Evolutionary conservation across 805 yeast species (phyloP).

Genomic region (Pichia manshurica): DNA sequence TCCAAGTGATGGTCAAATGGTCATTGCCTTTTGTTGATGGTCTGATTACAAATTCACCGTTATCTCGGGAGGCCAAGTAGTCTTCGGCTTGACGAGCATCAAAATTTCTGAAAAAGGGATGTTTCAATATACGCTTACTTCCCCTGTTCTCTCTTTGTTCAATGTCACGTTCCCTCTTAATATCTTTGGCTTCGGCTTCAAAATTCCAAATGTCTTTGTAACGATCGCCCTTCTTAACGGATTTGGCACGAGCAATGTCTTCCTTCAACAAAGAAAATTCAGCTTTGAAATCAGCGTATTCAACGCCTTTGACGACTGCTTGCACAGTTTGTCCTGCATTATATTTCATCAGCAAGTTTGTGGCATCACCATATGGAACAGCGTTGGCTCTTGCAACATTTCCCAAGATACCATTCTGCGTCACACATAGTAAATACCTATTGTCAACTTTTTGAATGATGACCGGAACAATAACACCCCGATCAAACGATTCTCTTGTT

Average conservation of each 20-base stretch:
- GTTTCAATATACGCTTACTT: constrained; percentile 76
- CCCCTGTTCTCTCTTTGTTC: constrained; percentile 63
- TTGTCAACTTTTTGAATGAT: constrained; percentile 57
- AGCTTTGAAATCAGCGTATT: constrained; percentile 70
- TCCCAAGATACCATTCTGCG: constrained; percentile 51
- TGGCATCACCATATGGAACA: constrained; percentile 44
- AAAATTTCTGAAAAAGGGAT: constrained; percentile 83
- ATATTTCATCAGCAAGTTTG: constrained; percentile 35
- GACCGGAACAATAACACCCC: constrained; percentile 72
- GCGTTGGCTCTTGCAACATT: constrained; percentile 28
- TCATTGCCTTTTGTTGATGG: constrained; percentile 90
- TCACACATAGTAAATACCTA: constrained; percentile 33
- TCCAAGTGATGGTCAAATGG: constrained; percentile 93
- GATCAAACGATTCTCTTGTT: constrained; percentile 57
- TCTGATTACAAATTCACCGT: constrained; percentile 90
- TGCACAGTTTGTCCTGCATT: constrained; percentile 77
- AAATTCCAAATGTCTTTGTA: constrained; percentile 75
- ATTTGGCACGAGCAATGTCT: constrained; percentile 52
- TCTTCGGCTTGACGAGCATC: constrained; percentile 88
- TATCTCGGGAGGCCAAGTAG: constrained; percentile 76
- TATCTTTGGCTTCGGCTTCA: constrained; percentile 65
- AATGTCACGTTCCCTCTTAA: constrained; percentile 49
- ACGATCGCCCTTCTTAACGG: constrained; percentile 37
- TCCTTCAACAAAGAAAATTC: constrained; percentile 64
- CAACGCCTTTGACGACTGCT: constrained; percentile 67